These are phyloP conservation scores for Camelina hispida DNA, from an alignment of 345 rosid species.

Conservation along the genomic window DNA sequence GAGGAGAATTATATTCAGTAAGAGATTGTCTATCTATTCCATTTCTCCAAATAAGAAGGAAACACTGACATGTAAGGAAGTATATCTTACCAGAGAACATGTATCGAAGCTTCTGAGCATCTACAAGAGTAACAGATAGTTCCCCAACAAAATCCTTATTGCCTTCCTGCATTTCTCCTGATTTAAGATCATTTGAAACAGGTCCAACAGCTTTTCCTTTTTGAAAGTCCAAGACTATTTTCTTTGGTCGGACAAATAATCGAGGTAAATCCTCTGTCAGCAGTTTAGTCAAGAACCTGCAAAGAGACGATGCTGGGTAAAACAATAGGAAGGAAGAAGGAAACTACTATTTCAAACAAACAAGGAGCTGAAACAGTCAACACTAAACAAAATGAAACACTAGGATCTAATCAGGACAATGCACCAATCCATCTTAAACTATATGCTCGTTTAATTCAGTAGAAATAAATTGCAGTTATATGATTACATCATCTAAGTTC, in stretches of 20 bases:
- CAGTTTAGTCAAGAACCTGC: constrained; percentile 84
- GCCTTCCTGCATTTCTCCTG: constrained; percentile 79
- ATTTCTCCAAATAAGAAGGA: background rate
- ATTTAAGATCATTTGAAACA: constrained; percentile 54
- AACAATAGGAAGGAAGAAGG: constrained; percentile 2
- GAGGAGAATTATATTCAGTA: background rate
- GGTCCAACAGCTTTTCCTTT: constrained; percentile 91
- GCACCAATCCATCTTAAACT: background rate
- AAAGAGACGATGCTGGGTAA: constrained; percentile 18
- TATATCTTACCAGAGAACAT: constrained; percentile 61
- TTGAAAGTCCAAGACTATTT: constrained; percentile 88
- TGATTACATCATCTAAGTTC: constrained; percentile 5
- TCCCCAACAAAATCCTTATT: constrained; percentile 84
- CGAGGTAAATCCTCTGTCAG: constrained; percentile 86
- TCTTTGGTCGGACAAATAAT: constrained; percentile 88
- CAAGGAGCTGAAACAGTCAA: background rate
- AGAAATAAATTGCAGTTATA: background rate
- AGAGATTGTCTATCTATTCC: background rate
- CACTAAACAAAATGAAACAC: constrained; percentile 4
- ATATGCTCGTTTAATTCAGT: background rate
- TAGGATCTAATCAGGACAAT: background rate
- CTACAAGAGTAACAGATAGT: constrained; percentile 86
- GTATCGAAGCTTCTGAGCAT: constrained; percentile 78
- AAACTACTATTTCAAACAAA: background rate
- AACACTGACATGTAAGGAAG: background rate